Evolutionary conservation across 768 basidiomycete genomes (phyloP), one percentile per base, ranked within the genome.

Genomic region (Holtermanniella nyarrowii): DNA sequence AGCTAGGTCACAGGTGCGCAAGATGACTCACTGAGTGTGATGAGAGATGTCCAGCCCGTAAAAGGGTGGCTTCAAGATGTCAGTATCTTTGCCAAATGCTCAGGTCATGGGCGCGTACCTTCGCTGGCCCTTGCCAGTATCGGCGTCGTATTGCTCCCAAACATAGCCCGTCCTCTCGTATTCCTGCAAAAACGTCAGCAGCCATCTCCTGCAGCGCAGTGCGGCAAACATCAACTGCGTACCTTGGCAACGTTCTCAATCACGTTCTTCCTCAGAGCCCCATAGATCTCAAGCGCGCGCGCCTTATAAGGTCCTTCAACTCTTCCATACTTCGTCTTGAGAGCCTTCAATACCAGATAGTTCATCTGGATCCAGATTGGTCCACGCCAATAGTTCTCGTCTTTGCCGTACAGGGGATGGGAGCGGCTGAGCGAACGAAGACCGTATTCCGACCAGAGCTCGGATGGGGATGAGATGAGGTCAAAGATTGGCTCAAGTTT

Each of bases 281-380:
- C 72, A 65, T 97, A 97, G 26, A 95, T 86, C 56, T 82, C 74
- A 62, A 77, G 77, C 3, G 93, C 88, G 42, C 77, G 80, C 39
- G 75, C 72, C 65, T 84, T 84, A 63, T 86, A 77, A 1, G 93
- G 91, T n/a, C 93, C 93, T 16, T 80, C 76, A 61, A 83, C 77
- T 1, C 75, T 76, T 11, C 80, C 82, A 62, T 96, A 97, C 40
- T 79, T 85, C 85, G 91, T 85, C 66, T 88, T 76, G 52, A 97
- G 72, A 12, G 88, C 80, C 23, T 80, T 77, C 47, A 97, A 75
- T 14, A 84, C 82, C 55, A 97, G 77, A 66, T 89, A 97, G 72
- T 97, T 96, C 85, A 97, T 91, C 70, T 88, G 91, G 31, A 95
- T 79, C 91, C 91, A 96, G 45, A 97, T 85, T 2, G 91, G 87